These are phyloP conservation scores for Naganishia antarctica DNA, from an alignment of 768 basidiomycete genomes.

Conservation along the genomic window DNA sequence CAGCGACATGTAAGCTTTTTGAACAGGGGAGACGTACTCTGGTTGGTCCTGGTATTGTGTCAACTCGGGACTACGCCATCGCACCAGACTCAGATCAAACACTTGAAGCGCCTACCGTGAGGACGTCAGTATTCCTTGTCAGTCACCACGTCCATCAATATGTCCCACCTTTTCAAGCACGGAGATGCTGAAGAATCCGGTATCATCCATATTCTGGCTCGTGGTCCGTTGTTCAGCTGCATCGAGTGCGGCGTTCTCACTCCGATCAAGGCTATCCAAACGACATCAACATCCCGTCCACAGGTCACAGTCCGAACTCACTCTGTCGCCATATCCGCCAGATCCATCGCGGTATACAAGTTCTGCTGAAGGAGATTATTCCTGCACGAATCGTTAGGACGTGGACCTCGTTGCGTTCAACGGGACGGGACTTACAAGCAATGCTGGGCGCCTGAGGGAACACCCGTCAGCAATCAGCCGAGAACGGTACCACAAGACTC, in stretches of 20 bases:
- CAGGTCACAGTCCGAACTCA: too few relatives aligned
- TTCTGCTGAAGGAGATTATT: constrained; percentile 46
- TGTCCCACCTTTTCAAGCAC: constrained; percentile 60
- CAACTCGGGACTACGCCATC: constrained; percentile 83
- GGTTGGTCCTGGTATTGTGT: constrained; percentile 67
- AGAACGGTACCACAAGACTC: not conserved
- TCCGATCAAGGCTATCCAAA: constrained; percentile 43
- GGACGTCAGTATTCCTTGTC: too few relatives aligned
- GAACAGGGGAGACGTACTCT: constrained; percentile 55
- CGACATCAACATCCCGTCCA: too few relatives aligned
- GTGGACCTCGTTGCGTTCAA: not conserved
- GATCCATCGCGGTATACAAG: constrained; percentile 44
- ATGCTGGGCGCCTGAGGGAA: constrained; percentile 26
- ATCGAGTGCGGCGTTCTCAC: constrained; percentile 46
- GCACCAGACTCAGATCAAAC: constrained; percentile 73
- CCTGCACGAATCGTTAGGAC: constrained; percentile 19
- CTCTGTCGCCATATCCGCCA: constrained; percentile 47
- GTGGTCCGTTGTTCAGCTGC: constrained; percentile 54
- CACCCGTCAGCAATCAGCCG: not conserved
- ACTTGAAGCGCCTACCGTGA: constrained; percentile 70
- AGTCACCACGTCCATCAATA: not conserved
- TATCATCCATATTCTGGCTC: constrained; percentile 80
- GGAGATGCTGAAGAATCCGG: constrained; percentile 88
- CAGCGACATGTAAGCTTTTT: not conserved
- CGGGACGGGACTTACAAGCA: constrained; percentile 20